Conservation (phyloP, 1,139 yeast genomes). For the Blastobotrys persicus region DNA sequence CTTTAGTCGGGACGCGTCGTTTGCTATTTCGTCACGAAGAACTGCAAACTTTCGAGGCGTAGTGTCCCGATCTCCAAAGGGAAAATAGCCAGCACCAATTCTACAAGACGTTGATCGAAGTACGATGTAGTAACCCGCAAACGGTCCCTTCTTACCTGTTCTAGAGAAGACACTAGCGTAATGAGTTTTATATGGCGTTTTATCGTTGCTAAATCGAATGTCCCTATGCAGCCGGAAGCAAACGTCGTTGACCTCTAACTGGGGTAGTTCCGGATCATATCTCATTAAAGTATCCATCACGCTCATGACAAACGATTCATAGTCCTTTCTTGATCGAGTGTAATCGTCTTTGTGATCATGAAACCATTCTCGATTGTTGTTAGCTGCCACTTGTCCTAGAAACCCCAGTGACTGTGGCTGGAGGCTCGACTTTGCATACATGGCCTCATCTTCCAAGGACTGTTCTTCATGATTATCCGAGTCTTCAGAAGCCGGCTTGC, state of each 20-base stretch:
- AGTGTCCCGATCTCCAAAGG: slow-evolving; percentile 17
- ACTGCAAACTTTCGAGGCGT: slow-evolving; percentile 13
- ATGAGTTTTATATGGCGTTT: slow-evolving; percentile 27
- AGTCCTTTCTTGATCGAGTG: slow-evolving; percentile 24
- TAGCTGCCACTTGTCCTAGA: slow-evolving; percentile 18
- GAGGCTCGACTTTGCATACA: slow-evolving; percentile 13
- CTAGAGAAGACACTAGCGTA: slow-evolving; percentile 26
- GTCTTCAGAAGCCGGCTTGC: background rate
- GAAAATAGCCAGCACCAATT: slow-evolving; percentile 18
- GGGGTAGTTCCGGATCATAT: slow-evolving; percentile 25
- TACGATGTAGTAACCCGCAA: slow-evolving; percentile 26
- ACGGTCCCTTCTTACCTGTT: slow-evolving; percentile 26
- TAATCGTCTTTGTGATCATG: slow-evolving; percentile 26
- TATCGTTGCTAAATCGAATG: slow-evolving; percentile 24
- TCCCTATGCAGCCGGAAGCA: slow-evolving; percentile 27
- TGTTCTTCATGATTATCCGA: slow-evolving; percentile 11
- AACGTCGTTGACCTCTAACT: slow-evolving; percentile 24
- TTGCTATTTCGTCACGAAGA: slow-evolving; percentile 15
- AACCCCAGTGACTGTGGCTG: slow-evolving; percentile 26
- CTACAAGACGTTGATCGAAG: slow-evolving; percentile 22
- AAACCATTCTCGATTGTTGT: slow-evolving; percentile 30
- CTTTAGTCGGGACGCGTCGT: slow-evolving; percentile 10
- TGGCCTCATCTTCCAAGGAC: background rate
- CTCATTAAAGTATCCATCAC: slow-evolving; percentile 16
- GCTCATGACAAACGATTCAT: slow-evolving; percentile 23